Base-by-base conservation (phyloP, 2,329 filamentous ascomycete genomes). In the Fusarium newnesense region DNA sequence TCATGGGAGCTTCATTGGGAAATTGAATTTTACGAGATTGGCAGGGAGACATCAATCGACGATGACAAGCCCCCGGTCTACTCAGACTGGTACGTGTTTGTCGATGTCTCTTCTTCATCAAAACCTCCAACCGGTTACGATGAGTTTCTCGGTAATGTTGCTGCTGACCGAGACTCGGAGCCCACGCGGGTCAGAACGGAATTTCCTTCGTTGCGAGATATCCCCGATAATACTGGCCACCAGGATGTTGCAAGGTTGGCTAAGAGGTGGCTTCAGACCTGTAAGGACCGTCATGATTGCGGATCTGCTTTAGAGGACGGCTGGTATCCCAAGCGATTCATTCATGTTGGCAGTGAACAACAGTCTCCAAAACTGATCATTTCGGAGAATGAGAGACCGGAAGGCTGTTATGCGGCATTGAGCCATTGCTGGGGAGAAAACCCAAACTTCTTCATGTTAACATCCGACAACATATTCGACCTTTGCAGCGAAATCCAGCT, bases 401-500 rank as follows among this genome's bases (percentile, higher is more conserved):
- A 52, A 24, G 44, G 57, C 26, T 24, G 1, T 12, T 60, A 60
- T 37, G 44, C 34, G 2, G 57, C 44, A 5, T 53, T 60, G 15
- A 60, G 57, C 12, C 57, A 60, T 52, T 60, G 57, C 7, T 60
- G 57, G 57, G 44, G 57, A 26, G 34, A 60, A 7, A 9, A 40
- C 2, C 57, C 57, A 21, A 36, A 60, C 3, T 60, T 60, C n/a
- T 9, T 60, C 1, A 40, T 60, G 57, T 37, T 53, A 8, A 39
- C 26, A 18, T 32, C 9, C 9, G 26, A 26, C 10, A 40, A 11
- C 5, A 1, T 60, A 19, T 8, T 7, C 16, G 16, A 53, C 9
- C 39, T 60, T 12, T 24, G 32, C 10, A 9, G 2, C 0, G 13
- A 32, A 11, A 53, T 60, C 1, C 6, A 15, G 9, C 5, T 40